Base-by-base conservation (phyloP, 2,329 filamentous ascomycete genomes). In the Cladosporium sp. region DNA sequence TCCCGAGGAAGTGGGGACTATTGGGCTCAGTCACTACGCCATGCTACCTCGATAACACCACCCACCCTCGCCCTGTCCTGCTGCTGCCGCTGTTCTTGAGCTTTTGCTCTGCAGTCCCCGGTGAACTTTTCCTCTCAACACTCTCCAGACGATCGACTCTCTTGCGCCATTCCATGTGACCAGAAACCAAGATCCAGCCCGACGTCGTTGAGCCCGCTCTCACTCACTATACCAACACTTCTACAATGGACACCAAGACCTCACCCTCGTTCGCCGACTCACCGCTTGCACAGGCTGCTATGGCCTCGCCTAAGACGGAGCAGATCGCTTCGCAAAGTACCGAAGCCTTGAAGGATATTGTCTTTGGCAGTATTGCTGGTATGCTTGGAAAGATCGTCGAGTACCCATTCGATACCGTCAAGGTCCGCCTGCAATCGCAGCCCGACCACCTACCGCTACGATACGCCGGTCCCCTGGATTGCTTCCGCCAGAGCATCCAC, bases 351-450 rank as follows among this genome's bases (percentile, higher is more conserved):
- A 93, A 97, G 78, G 93, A 98, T 75, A 87, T 99, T 65, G 76
- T 90, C 12, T 98, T 92, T 78, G 95, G 95, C 77, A 97, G 94
- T 67, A 87, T 93, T 80, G 93, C 94, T 65, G 95, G 95, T 68
- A 87, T 96, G 67, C 89, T 92, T 41, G 94, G 94, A 69, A 99
- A 98, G 82, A 92, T 94, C 78, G 94, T 99, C 76, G 95, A 99
- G 78, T 99, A 97, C 78, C 95, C 95, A 28, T 99, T 99, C 80
- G 95, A 99, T 80, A 99, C 95, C 0, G 90, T 99, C 78, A 99
- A 99, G 81, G 95, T 99, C 67, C 91, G 95, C 49, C 87, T 99
- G 12, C 95, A 99, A 78, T 95, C 94, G n/a, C 94, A 98, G 78
- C 92, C 93, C 38, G 90, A 94, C 78, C 87, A 90, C 73, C 84